Evolutionary conservation across 495 filamentous ascomycete genomes (phyloP).

Genomic region (Xylaria bambusicola): DNA sequence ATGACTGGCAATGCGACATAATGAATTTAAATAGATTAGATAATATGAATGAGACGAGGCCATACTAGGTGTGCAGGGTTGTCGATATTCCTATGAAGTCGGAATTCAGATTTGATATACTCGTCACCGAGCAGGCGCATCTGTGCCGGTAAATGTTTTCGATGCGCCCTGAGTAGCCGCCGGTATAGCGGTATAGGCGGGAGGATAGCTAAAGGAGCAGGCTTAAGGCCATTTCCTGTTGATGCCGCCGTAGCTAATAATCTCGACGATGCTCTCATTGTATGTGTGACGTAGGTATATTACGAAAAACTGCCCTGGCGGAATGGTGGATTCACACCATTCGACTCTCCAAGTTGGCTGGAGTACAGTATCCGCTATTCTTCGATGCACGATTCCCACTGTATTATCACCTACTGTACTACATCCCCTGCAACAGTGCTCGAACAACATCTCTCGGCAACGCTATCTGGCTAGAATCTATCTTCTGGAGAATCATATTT

Average conservation of each 20-base stretch:
- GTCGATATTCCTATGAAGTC: conserved; percentile 76
- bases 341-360: too few relatives aligned
- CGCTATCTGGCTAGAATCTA: too few relatives aligned
- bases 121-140: conserved; percentile 84
- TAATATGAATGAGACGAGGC: not conserved
- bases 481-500: too few relatives aligned
- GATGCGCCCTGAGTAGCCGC: conserved; percentile 80
- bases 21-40: not conserved
- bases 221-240: conserved; percentile 36
- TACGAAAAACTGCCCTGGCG: conserved; percentile 1
- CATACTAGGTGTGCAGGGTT: conserved; percentile 90
- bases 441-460: too few relatives aligned
- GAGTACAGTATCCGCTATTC: too few relatives aligned
- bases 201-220: conserved; percentile 72
- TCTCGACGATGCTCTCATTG: conserved; percentile 33
- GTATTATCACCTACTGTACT: too few relatives aligned
- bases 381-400: too few relatives aligned
- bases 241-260: conserved; percentile 34
- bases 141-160: conserved; percentile 69
- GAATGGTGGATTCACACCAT: not conserved
- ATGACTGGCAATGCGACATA: not conserved
- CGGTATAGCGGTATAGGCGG: conserved; percentile 92
- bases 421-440: too few relatives aligned
- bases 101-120: conserved; percentile 90
- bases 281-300: conserved; percentile 6